Percentiles rank a stretch among this genome's conserved stretches.
Evolutionary conservation across 2,329 filamentous ascomycete genomes (phyloP).

Genomic region (Colletotrichum salicis): DNA sequence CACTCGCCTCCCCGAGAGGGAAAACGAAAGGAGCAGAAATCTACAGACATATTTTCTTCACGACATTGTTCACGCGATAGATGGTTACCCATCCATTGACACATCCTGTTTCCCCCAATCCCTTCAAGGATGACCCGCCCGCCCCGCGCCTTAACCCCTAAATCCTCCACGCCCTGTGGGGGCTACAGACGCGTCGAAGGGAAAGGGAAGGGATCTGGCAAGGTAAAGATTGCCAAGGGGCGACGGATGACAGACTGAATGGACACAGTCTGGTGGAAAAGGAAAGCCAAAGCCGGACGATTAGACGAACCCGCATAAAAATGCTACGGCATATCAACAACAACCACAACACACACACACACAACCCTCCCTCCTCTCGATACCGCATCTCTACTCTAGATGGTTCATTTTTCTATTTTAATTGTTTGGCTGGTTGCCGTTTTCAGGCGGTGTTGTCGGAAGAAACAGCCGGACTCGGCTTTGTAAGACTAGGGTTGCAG

Average conservation of each 20-base stretch:
- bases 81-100: not conserved
- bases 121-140: not conserved
- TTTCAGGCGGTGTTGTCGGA: not conserved
- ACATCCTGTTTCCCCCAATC: too few relatives aligned
- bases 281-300: constrained; percentile 4
- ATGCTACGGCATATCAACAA: constrained; percentile 1
- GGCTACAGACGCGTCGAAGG: not conserved
- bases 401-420: not conserved
- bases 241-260: not conserved
- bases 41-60: not conserved
- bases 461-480: constrained; percentile 16
- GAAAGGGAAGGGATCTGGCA: not conserved
- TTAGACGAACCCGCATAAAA: constrained; percentile 32
- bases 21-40: not conserved
- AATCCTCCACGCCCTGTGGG: not conserved
- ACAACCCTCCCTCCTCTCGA: not conserved
- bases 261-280: constrained; percentile 5
- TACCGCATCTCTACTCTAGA: constrained; percentile 35
- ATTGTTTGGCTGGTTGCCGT: not conserved
- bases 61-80: not conserved
- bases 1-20: not conserved
- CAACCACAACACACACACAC: not conserved
- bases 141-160: not conserved
- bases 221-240: not conserved
- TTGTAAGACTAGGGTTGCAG: constrained; percentile 34